phyloP scores from a whole-genome alignment of 139 green algal species.

The Mychonastes homosphaera region DNA sequence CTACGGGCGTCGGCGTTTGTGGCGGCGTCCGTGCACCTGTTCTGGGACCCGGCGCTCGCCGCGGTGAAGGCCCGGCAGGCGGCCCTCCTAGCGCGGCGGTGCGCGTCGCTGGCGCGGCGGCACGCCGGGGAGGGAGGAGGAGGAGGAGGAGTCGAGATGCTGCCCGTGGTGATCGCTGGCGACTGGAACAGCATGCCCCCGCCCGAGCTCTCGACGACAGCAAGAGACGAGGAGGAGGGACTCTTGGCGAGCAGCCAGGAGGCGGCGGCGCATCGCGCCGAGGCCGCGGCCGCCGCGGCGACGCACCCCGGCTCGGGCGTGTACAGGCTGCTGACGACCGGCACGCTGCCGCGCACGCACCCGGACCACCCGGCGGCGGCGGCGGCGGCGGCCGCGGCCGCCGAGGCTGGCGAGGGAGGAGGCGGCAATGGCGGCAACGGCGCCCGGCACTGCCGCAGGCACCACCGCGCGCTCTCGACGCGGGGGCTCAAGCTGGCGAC shows the following conservation, averaged over 20 bases:
- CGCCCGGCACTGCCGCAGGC: no score
- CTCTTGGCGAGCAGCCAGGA: no score
- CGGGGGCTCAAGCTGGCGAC: background rate
- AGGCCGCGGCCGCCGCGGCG: no score
- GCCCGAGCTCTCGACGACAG: no score
- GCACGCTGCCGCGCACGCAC: constrained; percentile 16
- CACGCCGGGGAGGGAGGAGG: background rate
- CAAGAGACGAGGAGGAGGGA: no score
- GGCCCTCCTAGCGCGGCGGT: background rate
- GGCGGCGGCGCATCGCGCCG: no score
- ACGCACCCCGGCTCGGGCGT: no score
- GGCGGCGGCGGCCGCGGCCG: background rate
- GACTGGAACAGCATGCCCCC: constrained; percentile 40
- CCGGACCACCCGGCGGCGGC: constrained; percentile 20
- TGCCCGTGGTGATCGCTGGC: constrained; percentile 28
- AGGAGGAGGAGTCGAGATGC: background rate
- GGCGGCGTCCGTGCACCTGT: constrained; percentile 40
- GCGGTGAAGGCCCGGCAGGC: constrained; percentile 39
- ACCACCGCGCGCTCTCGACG: no score
- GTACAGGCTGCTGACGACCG: constrained; percentile 28
- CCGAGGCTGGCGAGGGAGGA: background rate
- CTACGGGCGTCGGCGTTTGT: constrained; percentile 19
- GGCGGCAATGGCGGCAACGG: background rate
- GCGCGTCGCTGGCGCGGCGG: background rate
- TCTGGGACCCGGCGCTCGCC: constrained; percentile 35